Evolutionary conservation across 2,329 filamentous ascomycete genomes (phyloP).

Genomic region (Elsinoe necatrix): DNA sequence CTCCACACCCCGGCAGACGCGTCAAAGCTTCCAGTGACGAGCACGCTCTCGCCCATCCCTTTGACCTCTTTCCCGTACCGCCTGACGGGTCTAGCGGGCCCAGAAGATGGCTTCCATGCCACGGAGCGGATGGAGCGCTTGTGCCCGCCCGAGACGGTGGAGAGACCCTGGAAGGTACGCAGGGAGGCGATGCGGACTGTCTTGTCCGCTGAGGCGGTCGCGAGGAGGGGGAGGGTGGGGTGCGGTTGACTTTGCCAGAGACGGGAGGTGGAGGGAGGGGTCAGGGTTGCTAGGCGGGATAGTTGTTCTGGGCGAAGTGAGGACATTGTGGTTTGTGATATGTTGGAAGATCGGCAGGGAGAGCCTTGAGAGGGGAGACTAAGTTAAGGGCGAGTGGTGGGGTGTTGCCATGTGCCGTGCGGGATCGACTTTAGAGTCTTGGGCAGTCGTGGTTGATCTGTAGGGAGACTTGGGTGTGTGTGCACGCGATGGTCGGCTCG

Average conservation of each 20-base stretch:
- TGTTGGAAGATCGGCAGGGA: too few relatives aligned
- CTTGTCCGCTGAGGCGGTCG: slow-evolving; percentile 79
- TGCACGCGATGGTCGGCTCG: too few relatives aligned
- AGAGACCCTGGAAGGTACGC: slow-evolving; percentile 68
- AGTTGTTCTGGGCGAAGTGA: not conserved
- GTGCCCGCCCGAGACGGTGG: slow-evolving; percentile 75
- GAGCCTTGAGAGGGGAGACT: not conserved
- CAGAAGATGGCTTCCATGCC: slow-evolving; percentile 70
- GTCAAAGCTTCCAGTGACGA: slow-evolving; percentile 91
- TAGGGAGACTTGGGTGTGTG: too few relatives aligned
- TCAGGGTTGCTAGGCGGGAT: slow-evolving; percentile 42
- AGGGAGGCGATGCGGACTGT: slow-evolving; percentile 85
- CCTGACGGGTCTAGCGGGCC: slow-evolving; percentile 3
- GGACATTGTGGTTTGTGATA: not conserved
- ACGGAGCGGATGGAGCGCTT: slow-evolving; percentile 78
- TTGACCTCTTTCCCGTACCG: slow-evolving; percentile 16
- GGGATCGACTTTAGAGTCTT: too few relatives aligned
- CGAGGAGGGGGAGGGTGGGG: slow-evolving; percentile 76
- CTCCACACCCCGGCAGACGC: slow-evolving; percentile 66
- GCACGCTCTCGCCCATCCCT: slow-evolving; percentile 57
- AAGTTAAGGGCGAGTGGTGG: too few relatives aligned
- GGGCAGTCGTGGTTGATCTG: too few relatives aligned
- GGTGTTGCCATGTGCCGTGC: too few relatives aligned
- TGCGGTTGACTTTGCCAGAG: slow-evolving; percentile 83
- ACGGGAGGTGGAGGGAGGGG: slow-evolving; percentile 49